Base-by-base conservation (phyloP, 345 rosid species). In the Cardamine occulta region DNA sequence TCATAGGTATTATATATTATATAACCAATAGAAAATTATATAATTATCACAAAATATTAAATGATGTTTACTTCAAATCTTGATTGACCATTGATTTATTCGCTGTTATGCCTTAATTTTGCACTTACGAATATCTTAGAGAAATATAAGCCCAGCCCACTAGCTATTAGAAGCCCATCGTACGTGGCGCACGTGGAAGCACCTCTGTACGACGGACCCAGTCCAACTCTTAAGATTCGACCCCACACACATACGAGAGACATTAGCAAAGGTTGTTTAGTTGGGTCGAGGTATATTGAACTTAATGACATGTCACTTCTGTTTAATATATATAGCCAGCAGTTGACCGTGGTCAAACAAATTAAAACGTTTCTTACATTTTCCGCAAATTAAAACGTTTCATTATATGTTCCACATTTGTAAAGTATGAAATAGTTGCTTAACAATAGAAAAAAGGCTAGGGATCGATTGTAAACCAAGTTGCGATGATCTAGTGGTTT, bases 131-230 rank as follows among this genome's bases (percentile, higher is more conserved):
- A 19, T 19, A 1, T 19, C 19, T 19, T 19, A 19, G 19, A 19
- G 19, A 19, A 19, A 19, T 19, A 19, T 19, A 19, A 19, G 19
- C 19, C 19, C 19, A 19, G 19, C 19, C 19, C 19, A 19, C 19
- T 19, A 19, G 19, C 19, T 19, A 19, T 19, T 19, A 19, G 19
- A 19, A 47, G 49, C 72, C 52, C n/a, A 66, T 78, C 37, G 70
- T 45, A 70, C 65, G 70, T 76, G 80, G 70, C 76, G 66, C 80
- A 77, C 75, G 80, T 77, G 80, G 76, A 71, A 64, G 80, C 59
- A 56, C 66, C 8, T 63, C 80, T 77, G 80, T 63, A 17, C 72
- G 45, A 64, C 6, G 77, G 77, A 66, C 81, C 77, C 81, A 72
- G 63, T 72, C 76, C 68, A 71, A 71, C 67, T 63, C 35, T 58